Conservation (phyloP, 768 basidiomycete species). For the Cystofilobasidium bisporidii region DNA sequence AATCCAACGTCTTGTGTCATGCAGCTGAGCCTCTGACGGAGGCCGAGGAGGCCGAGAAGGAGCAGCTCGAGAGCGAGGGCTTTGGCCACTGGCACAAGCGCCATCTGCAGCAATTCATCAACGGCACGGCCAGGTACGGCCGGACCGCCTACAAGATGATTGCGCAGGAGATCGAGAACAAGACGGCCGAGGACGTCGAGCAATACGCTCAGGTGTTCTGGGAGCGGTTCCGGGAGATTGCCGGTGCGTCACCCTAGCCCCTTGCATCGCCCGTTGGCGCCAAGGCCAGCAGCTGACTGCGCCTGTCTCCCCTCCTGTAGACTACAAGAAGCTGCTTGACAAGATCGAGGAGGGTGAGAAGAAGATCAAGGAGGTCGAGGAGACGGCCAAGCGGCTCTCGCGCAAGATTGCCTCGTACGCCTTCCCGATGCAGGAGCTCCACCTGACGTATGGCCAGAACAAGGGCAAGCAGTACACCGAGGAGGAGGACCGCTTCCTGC, state of each 20-base stretch:
- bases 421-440: constrained; percentile 94
- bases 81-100: constrained; percentile 86
- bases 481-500: constrained; percentile 90
- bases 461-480: constrained; percentile 96
- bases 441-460: constrained; percentile 81
- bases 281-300: too few species aligned
- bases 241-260: constrained; percentile 47
- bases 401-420: constrained; percentile 72
- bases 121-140: constrained; percentile 67
- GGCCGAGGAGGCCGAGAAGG: constrained; percentile 72
- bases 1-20: constrained; percentile 20
- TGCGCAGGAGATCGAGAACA: constrained; percentile 68
- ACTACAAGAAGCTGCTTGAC: constrained; percentile 68
- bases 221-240: constrained; percentile 75
- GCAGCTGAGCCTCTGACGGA: constrained; percentile 82
- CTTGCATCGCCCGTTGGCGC: neutral
- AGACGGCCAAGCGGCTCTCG: constrained; percentile 59
- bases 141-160: constrained; percentile 49
- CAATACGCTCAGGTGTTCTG: constrained; percentile 74
- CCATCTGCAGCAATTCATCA: constrained; percentile 85
- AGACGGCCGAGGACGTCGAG: constrained; percentile 65
- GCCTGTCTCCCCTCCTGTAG: constrained; percentile 41
- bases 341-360: constrained; percentile 82
- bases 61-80: constrained; percentile 61
- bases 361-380: constrained; percentile 66